Evolutionary conservation across 1,139 yeast species (phyloP), one percentile per base, ranked within the genome.

Genomic region (Yarrowia galli): DNA sequence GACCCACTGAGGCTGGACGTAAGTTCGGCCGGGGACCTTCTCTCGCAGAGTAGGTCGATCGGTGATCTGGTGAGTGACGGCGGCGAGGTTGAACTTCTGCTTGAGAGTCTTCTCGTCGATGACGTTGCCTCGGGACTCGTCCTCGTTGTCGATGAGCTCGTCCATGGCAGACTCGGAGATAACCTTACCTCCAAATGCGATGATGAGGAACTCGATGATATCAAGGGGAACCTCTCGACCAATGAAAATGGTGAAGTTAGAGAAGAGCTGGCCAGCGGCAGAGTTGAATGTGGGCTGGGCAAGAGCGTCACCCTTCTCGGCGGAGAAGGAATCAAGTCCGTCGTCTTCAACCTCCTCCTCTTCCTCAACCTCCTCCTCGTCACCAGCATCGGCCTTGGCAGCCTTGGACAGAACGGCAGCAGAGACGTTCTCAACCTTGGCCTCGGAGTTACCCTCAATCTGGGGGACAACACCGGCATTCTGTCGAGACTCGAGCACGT

Each of bases 151-250:
- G 61, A 78, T 71, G 71, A 89, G 80, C 78, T 89, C 96, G 76
- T 95, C 98, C 70, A 92, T 79, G 8, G 96, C 89, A 69, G 95
- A 86, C 80, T 95, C 99, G 74, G 97, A 89, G 63, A 93, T 86
- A 51, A 92, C 84, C 69, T 85, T 83, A 68, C 98, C 99, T 71
- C 98, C 98, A 76, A 91, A 88, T 5, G 98, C 86, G 70, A 92
- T 83, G 70, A 93, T 88, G 73, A 93, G 84, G 77, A 95, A 91
- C 81, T 95, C 99, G 72, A 93, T 82, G 72, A 93, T 87, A 74
- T 95, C 98, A 71, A 93, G 83, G 32, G 98, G 92, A 58, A 95
- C 99, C 81, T 95, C 99, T 79, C 99, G 89, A 69, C 98, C 97
- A 70, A 96, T 86, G 76, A 81, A 95, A 78, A 95, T 93, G 9